Base-by-base conservation (phyloP, 805 yeast species). In the Ogataea allantospora region DNA sequence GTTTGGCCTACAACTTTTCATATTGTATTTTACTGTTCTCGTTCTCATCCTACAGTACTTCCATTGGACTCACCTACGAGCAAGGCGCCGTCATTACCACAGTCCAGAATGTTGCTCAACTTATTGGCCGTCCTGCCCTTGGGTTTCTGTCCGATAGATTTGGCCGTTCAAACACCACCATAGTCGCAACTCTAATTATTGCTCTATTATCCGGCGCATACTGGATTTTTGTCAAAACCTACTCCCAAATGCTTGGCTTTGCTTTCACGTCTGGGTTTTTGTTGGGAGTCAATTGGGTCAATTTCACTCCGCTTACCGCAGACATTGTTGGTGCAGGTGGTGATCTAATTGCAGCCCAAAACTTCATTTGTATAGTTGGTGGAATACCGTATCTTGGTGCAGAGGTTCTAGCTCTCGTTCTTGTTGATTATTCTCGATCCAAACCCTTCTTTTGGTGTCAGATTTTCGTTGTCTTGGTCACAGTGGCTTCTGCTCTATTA, bases 381-480 rank as follows among this genome's bases (percentile, higher is more conserved):
- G 64, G 66, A 10, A 26, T 62, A 2, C 61, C 69, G 4, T 46
- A 54, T 21, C 28, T 60, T 3, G 53, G 57, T 13, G 55, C 63
- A 1, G 68, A 63, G 47, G 48, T 60, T 11, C 50, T 62, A 22
- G 67, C 58, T 4, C 51, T 63, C 19, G 45, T 50, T 18, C 33
- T 63, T 23, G 40, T 35, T 46, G 43, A 51, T 42, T 60, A 53
- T n/a, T 38, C 50, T n/a, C 33, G 50, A 8, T 25, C 24, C 3
- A 45, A 43, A 32, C 85, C 86, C 2, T 83, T 70, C 47, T 57
- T 75, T 14, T 70, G 79, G 49, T 69, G 84, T 13, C 88, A 82
- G 51, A 67, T 80, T 1, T 77, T 79, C 49, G 76, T 78, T 10
- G 84, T 83, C 4, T 40, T 58, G 22, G 50, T 67, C 13, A 60